Base-by-base conservation (phyloP, 2,329 filamentous ascomycete species). In the Pseudonectria foliicola region DNA sequence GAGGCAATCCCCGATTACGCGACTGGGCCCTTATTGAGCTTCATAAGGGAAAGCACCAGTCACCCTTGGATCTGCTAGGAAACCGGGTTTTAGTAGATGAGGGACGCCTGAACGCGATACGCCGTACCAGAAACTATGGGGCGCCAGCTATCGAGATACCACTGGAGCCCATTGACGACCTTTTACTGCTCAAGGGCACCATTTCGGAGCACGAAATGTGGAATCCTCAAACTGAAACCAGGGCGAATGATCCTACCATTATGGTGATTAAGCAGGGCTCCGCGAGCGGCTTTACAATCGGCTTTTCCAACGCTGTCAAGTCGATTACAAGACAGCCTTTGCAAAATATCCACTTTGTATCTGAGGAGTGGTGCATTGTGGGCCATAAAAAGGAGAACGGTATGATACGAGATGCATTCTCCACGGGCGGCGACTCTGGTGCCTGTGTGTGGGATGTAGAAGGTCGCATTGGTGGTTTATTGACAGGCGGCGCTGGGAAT, bases 21-120 rank as follows among this genome's bases (percentile, higher is more conserved):
- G 35, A 40, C 13, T 43, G 35, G 40, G 40, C 38, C 3, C 33
- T 43, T 5, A 31, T 43, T 8, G 35, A 43, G 13, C 13, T 43
- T 7, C 34, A 40, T 27, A 31, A 16, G 8, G 27, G 14, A 4
- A 37, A 38, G 12, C 27, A 43, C 23, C 16, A 10, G 6, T 21
- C 16, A 3, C 2, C 10, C 10, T 10, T 39, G 12, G 2, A 13
- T 4, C 2, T 3, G 3, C 23, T 39, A 4, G n/a, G 27, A 6
- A 39, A 2, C 8, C 5, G 8, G 8, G 18, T 21, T 8, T 21
- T 21, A 6, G 5, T 21, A 21, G 18, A 21, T 8, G 5, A 8
- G 5, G 8, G 18, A 5, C 18, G 18, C 18, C n/a, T n/a, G n/a
- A n/a, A n/a, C n/a, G n/a, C n/a, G n/a, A n/a, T n/a, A n/a, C n/a